phyloP scores from a whole-genome alignment of 768 basidiomycete genomes.

The Boletus pseudopeckii region DNA sequence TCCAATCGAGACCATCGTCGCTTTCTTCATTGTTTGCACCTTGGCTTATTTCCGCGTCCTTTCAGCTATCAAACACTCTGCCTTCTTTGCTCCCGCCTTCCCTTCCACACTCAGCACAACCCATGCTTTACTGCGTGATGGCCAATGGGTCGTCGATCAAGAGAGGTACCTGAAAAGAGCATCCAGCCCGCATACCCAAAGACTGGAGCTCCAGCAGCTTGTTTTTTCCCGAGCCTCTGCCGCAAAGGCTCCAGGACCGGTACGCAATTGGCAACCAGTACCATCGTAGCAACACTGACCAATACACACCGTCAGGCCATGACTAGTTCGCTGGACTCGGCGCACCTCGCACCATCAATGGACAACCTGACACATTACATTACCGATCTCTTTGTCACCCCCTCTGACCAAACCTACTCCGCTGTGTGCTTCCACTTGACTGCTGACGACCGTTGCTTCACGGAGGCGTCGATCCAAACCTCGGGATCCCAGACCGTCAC shows the following conservation, averaged over 20 bases:
- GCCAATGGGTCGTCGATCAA: slow-evolving; percentile 65
- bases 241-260: slow-evolving; percentile 35
- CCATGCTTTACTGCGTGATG: slow-evolving; percentile 49
- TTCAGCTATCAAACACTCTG: slow-evolving; percentile 83
- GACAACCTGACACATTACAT: slow-evolving; percentile 50
- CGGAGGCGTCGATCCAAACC: slow-evolving; percentile 31
- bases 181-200: slow-evolving; percentile 29
- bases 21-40: slow-evolving; percentile 84
- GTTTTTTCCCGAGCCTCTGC: slow-evolving; percentile 51
- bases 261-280: slow-evolving; percentile 15
- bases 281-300: background rate
- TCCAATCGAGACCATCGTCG: slow-evolving; percentile 88
- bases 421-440: slow-evolving; percentile 47
- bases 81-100: slow-evolving; percentile 62
- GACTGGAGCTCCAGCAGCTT: slow-evolving; percentile 73
- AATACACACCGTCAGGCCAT: slow-evolving; percentile 21
- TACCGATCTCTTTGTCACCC: slow-evolving; percentile 37
- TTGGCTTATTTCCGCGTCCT: slow-evolving; percentile 95
- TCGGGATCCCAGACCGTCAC: slow-evolving; percentile 44
- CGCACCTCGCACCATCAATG: slow-evolving; percentile 42
- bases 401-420: slow-evolving; percentile 47
- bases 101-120: slow-evolving; percentile 51
- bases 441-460: slow-evolving; percentile 37
- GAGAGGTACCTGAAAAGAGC: slow-evolving; percentile 43
- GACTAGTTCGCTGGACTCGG: slow-evolving; percentile 33